These are phyloP conservation scores for Immersiporthe knoxdaviesiana DNA, from an alignment of 2,329 filamentous ascomycete species.

Conservation along the genomic window DNA sequence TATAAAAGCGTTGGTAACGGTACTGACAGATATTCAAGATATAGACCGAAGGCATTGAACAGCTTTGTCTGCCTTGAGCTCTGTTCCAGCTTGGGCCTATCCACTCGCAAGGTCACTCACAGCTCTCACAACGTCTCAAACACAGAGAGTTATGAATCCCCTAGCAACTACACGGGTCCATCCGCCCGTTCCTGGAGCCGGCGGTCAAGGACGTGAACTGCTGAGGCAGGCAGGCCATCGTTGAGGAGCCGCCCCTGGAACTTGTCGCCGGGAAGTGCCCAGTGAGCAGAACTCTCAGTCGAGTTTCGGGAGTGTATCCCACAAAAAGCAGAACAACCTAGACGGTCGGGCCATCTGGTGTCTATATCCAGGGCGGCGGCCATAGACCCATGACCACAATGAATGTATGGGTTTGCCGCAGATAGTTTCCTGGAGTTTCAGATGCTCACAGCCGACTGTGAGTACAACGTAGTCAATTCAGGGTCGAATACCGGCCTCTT, in stretches of 20 bases:
- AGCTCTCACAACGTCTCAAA: conserved; percentile 44
- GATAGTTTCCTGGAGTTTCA: conserved; percentile 17
- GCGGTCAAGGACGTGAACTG: neutral
- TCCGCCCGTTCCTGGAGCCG: neutral
- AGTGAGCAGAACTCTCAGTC: neutral
- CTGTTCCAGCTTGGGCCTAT: too few relatives aligned
- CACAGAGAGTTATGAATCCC: neutral
- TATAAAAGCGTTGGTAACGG: neutral
- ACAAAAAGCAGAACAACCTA: neutral
- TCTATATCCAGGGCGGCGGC: conserved; percentile 63
- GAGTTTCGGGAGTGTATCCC: too few relatives aligned
- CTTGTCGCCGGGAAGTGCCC: neutral
- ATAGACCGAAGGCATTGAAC: neutral
- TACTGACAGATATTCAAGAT: neutral
- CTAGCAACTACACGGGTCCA: neutral
- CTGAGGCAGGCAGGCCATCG: neutral
- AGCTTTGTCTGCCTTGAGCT: too few relatives aligned
- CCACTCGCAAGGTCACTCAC: conserved; percentile 64
- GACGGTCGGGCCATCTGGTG: conserved; percentile 63
- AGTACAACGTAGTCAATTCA: conserved; percentile 45
- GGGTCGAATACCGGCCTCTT: conserved; percentile 54
- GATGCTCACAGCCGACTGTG: conserved; percentile 47
- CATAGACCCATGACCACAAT: conserved; percentile 51
- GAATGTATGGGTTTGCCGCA: conserved; percentile 31
- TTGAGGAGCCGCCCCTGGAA: neutral